Conservation (phyloP, 768 basidiomycete genomes). For the Termitomyces sp. region DNA sequence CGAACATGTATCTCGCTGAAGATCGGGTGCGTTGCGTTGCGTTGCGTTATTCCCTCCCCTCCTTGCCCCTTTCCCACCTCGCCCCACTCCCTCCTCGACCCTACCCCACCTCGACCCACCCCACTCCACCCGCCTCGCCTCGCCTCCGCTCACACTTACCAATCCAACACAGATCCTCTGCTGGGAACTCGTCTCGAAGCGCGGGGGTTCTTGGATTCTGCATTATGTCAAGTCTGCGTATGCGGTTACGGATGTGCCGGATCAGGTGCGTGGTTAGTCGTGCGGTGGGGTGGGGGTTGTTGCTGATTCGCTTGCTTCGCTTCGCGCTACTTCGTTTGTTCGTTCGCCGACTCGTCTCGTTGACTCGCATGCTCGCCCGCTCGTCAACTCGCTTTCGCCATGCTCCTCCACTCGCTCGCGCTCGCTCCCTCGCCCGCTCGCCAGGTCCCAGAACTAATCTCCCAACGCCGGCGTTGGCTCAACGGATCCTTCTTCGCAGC, state of each 20-base stretch:
- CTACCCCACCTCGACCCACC: too few species aligned
- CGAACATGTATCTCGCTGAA: slow-evolving; percentile 95
- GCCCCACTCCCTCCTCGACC: too few species aligned
- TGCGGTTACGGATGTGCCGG: slow-evolving; percentile 90
- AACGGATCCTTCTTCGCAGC: slow-evolving; percentile 99
- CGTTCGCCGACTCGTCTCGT: too few species aligned
- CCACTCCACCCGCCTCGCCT: too few species aligned
- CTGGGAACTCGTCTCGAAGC: slow-evolving; percentile 97
- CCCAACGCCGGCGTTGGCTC: slow-evolving; percentile 93
- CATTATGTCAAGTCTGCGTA: slow-evolving; percentile 97
- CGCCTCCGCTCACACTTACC: background rate
- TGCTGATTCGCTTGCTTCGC: too few species aligned
- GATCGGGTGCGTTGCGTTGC: slow-evolving; percentile 51
- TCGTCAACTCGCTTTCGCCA: too few species aligned
- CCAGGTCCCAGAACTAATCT: slow-evolving; percentile 87
- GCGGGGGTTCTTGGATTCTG: slow-evolving; percentile 83
- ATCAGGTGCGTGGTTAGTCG: slow-evolving; percentile 67
- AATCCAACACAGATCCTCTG: slow-evolving; percentile 88
- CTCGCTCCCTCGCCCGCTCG: background rate
- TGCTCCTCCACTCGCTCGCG: background rate
- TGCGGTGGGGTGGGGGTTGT: too few species aligned
- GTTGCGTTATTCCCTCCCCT: too few species aligned
- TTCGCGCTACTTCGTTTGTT: too few species aligned
- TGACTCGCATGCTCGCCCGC: too few species aligned
- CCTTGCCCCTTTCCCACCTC: too few species aligned